Conservation (phyloP, 352 stramenopile species). For the Blastocystis sp. region DNA sequence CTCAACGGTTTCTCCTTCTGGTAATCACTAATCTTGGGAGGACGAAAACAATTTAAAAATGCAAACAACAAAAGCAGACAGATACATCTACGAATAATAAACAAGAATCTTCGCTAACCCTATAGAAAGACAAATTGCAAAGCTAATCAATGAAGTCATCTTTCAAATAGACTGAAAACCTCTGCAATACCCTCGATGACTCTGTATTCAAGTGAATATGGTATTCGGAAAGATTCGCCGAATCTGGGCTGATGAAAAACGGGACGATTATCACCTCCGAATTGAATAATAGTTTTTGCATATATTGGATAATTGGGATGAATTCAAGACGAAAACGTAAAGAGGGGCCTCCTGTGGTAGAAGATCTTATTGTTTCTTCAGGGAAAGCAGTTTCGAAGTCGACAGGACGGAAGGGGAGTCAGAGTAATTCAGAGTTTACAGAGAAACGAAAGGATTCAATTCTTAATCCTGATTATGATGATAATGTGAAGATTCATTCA, state of each 20-base stretch:
- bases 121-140: no score
- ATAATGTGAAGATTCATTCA: neutral
- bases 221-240: no score
- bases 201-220: no score
- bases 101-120: neutral
- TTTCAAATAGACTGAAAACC: no score
- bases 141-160: no score
- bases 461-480: neutral
- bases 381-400: neutral
- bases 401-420: neutral
- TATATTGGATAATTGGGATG: neutral
- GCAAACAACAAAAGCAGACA: neutral
- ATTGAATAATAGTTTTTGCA: no score
- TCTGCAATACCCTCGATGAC: no score
- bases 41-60: neutral
- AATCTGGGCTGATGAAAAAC: no score
- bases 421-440: neutral
- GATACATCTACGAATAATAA: neutral
- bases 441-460: neutral
- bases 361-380: neutral
- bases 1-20: neutral
- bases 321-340: slow-evolving; percentile 21
- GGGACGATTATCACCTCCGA: no score
- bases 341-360: neutral
- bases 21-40: neutral